Evolutionary conservation across 2,329 filamentous ascomycete species (phyloP).

Genomic region (Exophiala calicioides): DNA sequence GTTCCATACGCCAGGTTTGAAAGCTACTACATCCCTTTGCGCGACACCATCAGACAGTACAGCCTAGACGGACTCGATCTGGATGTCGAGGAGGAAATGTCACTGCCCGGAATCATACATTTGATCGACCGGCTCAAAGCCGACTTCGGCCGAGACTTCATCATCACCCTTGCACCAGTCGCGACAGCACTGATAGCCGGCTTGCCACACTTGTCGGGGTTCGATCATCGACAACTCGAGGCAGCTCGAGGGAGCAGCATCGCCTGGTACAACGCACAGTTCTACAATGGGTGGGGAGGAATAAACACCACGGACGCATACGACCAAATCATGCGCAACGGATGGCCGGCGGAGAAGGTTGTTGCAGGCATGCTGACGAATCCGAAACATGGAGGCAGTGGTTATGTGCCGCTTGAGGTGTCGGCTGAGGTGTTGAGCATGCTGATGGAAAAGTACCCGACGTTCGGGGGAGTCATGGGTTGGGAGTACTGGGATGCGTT

Average conservation of each 20-base stretch:
- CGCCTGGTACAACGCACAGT: constrained; percentile 86
- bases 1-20: constrained; percentile 61
- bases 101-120: constrained; percentile 64
- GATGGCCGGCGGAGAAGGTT: constrained; percentile 72
- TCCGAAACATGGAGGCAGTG: constrained; percentile 67
- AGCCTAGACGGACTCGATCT: constrained; percentile 71
- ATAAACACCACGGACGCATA: constrained; percentile 53
- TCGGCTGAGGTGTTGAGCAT: constrained; percentile 59
- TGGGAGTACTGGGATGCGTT: constrained; percentile 93
- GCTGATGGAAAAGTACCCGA: constrained; percentile 61
- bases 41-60: constrained; percentile 62
- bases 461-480: constrained; percentile 85
- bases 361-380: constrained; percentile 82
- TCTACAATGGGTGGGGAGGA: constrained; percentile 88
- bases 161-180: constrained; percentile 80
- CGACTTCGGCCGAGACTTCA: constrained; percentile 45
- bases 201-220: constrained; percentile 70
- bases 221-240: constrained; percentile 76
- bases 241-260: constrained; percentile 65
- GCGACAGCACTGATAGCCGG: constrained; percentile 68
- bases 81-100: constrained; percentile 77
- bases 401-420: constrained; percentile 61
- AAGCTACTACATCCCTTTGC: constrained; percentile 69
- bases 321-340: constrained; percentile 48
- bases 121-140: constrained; percentile 66